A percentile compares a stretch with the other conserved stretches of the same genome.
Evolutionary conservation across 345 rosid genomes (phyloP).

Genomic region (Linum trigynum): DNA sequence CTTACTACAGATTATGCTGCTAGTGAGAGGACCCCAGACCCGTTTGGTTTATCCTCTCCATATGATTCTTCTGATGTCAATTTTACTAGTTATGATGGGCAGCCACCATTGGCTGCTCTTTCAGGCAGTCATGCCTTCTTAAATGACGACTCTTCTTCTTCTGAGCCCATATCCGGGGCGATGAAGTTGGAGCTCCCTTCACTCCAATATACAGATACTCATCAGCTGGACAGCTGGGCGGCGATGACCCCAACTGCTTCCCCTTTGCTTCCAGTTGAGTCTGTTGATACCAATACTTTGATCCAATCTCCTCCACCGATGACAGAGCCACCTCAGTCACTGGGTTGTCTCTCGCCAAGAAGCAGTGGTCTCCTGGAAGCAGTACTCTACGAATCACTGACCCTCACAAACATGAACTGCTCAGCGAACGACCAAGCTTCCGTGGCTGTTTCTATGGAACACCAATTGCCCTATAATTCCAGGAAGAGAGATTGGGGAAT

Average conservation of each 20-base stretch:
- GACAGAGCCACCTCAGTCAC: constrained; percentile 19
- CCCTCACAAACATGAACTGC: constrained; percentile 11
- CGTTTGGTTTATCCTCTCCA: constrained; percentile 11
- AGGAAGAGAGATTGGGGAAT: constrained; percentile 17
- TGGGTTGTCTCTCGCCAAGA: constrained; percentile 25
- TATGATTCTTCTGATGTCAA: constrained; percentile 9
- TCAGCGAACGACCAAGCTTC: neutral
- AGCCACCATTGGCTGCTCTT: constrained; percentile 18
- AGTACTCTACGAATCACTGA: constrained; percentile 28
- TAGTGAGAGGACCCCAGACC: constrained; percentile 3
- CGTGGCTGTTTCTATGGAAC: neutral
- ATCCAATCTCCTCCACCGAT: constrained; percentile 26
- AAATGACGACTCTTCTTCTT: constrained; percentile 42
- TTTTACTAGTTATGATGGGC: constrained; percentile 14
- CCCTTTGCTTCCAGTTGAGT: constrained; percentile 33
- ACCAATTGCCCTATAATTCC: neutral
- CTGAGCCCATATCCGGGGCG: constrained; percentile 30
- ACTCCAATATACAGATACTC: constrained; percentile 47
- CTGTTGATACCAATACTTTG: constrained; percentile 27
- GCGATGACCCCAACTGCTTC: constrained; percentile 7
- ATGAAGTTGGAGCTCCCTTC: constrained; percentile 68
- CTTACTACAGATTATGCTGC: neutral
- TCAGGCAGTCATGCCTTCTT: constrained; percentile 28
- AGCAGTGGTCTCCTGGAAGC: constrained; percentile 46
- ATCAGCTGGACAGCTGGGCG: constrained; percentile 28